These are phyloP conservation scores for Scedosporium boydii DNA, from an alignment of 2,329 filamentous ascomycete genomes.

Conservation along the genomic window DNA sequence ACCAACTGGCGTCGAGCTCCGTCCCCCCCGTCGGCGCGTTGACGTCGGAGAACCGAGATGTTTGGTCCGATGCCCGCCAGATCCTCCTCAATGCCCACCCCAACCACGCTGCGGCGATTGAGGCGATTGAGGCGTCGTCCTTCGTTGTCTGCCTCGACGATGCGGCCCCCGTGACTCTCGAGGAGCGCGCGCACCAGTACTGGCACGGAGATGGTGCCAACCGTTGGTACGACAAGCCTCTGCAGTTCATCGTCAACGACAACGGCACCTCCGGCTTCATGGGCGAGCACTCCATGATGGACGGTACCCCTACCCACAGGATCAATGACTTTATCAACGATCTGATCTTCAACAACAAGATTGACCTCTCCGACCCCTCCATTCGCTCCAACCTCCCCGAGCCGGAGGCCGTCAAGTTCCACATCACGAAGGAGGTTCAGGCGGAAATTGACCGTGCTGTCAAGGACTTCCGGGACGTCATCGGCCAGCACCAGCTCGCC, in stretches of 20 bases:
- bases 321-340: constrained; percentile 92
- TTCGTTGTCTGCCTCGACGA: constrained; percentile 94
- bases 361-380: constrained; percentile 72
- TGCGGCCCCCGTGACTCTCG: constrained; percentile 79
- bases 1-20: constrained; percentile 58
- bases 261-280: constrained; percentile 97
- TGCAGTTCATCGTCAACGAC: constrained; percentile 97
- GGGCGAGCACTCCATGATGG: constrained; percentile 99
- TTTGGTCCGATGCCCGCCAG: constrained; percentile 78
- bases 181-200: constrained; percentile 92
- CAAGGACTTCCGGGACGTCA: constrained; percentile 70
- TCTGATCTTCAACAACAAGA: constrained; percentile 86
- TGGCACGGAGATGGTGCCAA: constrained; percentile 97
- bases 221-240: constrained; percentile 95
- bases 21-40: constrained; percentile 70
- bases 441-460: constrained; percentile 70
- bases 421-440: constrained; percentile 63
- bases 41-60: constrained; percentile 86
- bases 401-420: constrained; percentile 68
- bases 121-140: constrained; percentile 77
- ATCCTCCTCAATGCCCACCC: constrained; percentile 67
- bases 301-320: constrained; percentile 93
- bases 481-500: constrained; percentile 78
- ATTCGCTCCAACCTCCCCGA: constrained; percentile 79
- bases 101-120: constrained; percentile 67